Evolutionary conservation across 352 stramenopile genomes (phyloP).

Genomic region (Phytophthora vignae): DNA sequence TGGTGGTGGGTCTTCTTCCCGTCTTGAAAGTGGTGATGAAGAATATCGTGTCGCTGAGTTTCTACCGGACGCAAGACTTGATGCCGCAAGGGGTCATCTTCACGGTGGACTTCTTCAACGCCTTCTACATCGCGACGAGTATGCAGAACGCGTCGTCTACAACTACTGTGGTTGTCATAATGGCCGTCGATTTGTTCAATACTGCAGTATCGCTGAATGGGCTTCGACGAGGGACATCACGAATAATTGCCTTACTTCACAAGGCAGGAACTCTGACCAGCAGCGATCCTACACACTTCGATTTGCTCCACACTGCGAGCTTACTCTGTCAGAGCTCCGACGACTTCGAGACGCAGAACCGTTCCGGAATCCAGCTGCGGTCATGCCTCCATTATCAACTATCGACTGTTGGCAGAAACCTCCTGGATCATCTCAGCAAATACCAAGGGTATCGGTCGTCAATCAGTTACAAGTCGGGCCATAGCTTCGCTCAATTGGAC

Average conservation of each 20-base stretch:
- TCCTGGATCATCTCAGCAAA: conserved; percentile 1
- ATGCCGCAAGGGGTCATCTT: conserved; percentile 34
- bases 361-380: neutral
- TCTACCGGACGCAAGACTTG: conserved; percentile 19
- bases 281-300: neutral
- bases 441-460: neutral
- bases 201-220: neutral
- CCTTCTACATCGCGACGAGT: conserved; percentile 28
- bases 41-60: conserved; percentile 16
- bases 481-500: no score
- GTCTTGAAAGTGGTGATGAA: conserved; percentile 22
- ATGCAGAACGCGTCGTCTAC: conserved; percentile 25
- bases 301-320: neutral
- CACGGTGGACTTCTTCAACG: conserved; percentile 31
- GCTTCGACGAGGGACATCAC: neutral
- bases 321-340: neutral
- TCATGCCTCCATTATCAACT: conserved; percentile 3
- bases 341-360: neutral
- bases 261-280: neutral
- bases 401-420: neutral
- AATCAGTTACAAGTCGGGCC: neutral
- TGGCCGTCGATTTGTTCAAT: neutral
- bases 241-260: neutral
- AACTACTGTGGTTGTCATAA: conserved; percentile 4
- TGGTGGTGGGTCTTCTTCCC: conserved; percentile 12